Percentiles rank a stretch among this genome's conserved stretches.
phyloP scores from a whole-genome alignment of 306 rosid genomes.

The Vigna unguiculata region DNA sequence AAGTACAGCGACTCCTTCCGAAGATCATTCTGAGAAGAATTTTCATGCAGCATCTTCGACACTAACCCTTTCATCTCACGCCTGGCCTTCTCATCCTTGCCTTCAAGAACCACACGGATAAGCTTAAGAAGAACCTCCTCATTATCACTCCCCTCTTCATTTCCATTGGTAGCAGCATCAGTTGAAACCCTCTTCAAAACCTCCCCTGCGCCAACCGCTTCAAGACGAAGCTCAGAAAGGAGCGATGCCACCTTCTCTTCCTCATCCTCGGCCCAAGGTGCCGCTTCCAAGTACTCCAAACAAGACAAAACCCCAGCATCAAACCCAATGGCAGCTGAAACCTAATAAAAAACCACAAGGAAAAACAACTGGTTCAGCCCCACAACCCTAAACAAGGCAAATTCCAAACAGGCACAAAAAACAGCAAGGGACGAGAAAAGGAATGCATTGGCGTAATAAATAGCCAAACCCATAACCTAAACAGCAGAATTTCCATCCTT shows the following conservation, averaged over 20 bases:
- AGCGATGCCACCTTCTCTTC: constrained; percentile 96
- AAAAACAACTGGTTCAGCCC: constrained; percentile 34
- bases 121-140: constrained; percentile 93
- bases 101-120: constrained; percentile 93
- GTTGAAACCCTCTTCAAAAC: constrained; percentile 90
- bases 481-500: constrained; percentile 2
- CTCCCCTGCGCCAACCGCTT: constrained; percentile 86
- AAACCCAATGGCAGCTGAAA: constrained; percentile 93
- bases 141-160: constrained; percentile 77
- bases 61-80: constrained; percentile 95
- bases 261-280: constrained; percentile 98
- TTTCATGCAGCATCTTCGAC: constrained; percentile 91
- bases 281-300: constrained; percentile 97
- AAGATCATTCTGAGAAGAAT: constrained; percentile 77
- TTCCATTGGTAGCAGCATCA: constrained; percentile 68
- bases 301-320: constrained; percentile 95
- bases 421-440: constrained; percentile 1
- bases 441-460: background rate
- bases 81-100: constrained; percentile 97
- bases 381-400: constrained; percentile 31
- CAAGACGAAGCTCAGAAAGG: constrained; percentile 89
- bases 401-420: constrained; percentile 12
- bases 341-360: constrained; percentile 55
- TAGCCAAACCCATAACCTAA: background rate
- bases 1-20: constrained; percentile 84